phyloP scores from a whole-genome alignment of 2,329 filamentous ascomycete genomes.

The Sarocladiaceae sp. region DNA sequence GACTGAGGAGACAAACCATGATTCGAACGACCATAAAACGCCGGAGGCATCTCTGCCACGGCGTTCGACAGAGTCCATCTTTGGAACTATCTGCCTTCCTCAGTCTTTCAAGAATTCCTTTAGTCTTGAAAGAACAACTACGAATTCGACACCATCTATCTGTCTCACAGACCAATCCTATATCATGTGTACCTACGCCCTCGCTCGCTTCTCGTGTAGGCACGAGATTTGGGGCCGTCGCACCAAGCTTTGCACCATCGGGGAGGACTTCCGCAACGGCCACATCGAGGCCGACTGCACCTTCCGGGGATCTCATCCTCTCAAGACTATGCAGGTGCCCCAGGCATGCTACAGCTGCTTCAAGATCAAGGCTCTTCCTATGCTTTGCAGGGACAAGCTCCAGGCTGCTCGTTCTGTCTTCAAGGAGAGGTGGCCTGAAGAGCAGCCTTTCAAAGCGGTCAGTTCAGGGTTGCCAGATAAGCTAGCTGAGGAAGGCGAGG shows the following conservation, averaged over 20 bases:
- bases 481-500: not conserved
- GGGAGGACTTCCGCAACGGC: constrained; percentile 14
- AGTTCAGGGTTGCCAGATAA: not conserved
- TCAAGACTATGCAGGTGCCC: constrained; percentile 17
- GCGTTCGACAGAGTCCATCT: no score
- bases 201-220: constrained; percentile 20
- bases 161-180: not conserved
- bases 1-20: no score
- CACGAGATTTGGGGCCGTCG: constrained; percentile 23
- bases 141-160: no score
- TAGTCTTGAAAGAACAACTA: no score
- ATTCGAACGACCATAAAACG: no score
- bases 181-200: constrained; percentile 24
- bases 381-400: constrained; percentile 14
- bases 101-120: no score
- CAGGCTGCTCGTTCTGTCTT: constrained; percentile 12
- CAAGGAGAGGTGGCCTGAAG: constrained; percentile 8
- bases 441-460: not conserved
- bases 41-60: no score
- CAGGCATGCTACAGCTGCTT: constrained; percentile 20
- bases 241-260: constrained; percentile 17
- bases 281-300: constrained; percentile 15
- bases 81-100: no score
- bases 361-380: constrained; percentile 16
- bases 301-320: constrained; percentile 17